Conservation (phyloP, 2,329 filamentous ascomycete species). For the Cladorrhinum sp. region DNA sequence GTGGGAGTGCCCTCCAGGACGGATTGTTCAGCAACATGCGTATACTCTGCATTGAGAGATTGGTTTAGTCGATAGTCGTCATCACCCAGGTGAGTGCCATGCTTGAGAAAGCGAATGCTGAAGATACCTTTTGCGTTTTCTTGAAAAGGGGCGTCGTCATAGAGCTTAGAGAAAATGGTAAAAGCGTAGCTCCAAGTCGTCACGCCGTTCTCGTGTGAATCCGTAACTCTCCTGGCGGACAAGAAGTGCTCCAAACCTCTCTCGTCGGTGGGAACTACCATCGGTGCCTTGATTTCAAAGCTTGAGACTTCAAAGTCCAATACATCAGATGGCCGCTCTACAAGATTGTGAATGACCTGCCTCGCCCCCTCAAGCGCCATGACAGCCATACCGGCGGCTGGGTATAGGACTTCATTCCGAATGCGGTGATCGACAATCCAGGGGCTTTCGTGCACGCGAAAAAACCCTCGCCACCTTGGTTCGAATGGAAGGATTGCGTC, state of each 20-base stretch:
- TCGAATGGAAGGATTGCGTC: slow-evolving; percentile 31
- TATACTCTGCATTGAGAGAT: neutral
- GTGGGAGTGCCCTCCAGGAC: neutral
- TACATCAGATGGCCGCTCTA: slow-evolving; percentile 14
- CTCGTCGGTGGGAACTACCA: slow-evolving; percentile 46
- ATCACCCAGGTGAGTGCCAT: slow-evolving; percentile 16
- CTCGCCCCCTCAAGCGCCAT: slow-evolving; percentile 40
- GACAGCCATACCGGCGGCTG: slow-evolving; percentile 37
- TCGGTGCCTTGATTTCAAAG: slow-evolving; percentile 48
- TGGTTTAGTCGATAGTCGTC: neutral
- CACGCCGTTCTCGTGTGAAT: slow-evolving; percentile 12
- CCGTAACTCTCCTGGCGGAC: slow-evolving; percentile 37
- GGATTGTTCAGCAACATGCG: neutral
- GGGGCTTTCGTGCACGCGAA: slow-evolving; percentile 39
- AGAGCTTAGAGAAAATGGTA: slow-evolving; percentile 45
- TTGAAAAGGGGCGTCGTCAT: slow-evolving; percentile 38
- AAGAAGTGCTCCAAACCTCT: slow-evolving; percentile 51
- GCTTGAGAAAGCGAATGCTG: slow-evolving; percentile 28
- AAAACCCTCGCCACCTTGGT: slow-evolving; percentile 45
- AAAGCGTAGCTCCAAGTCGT: slow-evolving; percentile 35
- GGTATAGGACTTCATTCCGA: slow-evolving; percentile 33
- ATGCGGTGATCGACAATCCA: slow-evolving; percentile 46
- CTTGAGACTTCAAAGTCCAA: slow-evolving; percentile 44
- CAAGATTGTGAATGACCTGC: slow-evolving; percentile 17
- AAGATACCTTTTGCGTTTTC: slow-evolving; percentile 39